Conservation (phyloP, 805 yeast genomes). For the Saturnispora hagleri region DNA sequence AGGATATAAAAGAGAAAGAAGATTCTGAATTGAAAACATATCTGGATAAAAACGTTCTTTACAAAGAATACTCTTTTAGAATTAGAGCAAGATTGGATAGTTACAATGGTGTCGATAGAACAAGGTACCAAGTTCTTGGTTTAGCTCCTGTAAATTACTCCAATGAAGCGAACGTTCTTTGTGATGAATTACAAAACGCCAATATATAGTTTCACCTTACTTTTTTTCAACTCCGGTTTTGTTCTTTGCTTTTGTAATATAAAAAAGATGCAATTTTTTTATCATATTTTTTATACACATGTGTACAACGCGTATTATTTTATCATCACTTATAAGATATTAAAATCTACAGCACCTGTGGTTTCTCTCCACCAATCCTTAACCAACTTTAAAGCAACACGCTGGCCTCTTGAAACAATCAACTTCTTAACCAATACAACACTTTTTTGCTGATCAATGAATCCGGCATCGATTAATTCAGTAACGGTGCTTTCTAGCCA, state of each 20-base stretch:
- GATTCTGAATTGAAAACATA: constrained; percentile 27
- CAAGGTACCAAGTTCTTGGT: constrained; percentile 61
- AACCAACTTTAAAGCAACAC: constrained; percentile 47
- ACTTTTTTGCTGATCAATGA: constrained; percentile 19
- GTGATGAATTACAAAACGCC: constrained; percentile 33
- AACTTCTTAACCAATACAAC: constrained; percentile 46
- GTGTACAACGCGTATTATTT: background rate
- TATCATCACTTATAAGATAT: constrained; percentile 5
- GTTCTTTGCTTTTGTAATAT: background rate
- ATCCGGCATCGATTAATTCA: constrained; percentile 17
- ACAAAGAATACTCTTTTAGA: constrained; percentile 67
- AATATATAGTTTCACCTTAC: constrained; percentile 16
- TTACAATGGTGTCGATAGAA: constrained; percentile 69
- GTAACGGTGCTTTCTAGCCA: constrained; percentile 32
- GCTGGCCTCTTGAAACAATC: constrained; percentile 54
- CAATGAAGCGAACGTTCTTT: constrained; percentile 52
- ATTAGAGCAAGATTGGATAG: constrained; percentile 75
- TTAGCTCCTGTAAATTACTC: constrained; percentile 44
- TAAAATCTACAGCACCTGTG: constrained; percentile 44
- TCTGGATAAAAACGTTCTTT: constrained; percentile 32
- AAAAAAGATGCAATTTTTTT: background rate
- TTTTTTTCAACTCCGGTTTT: background rate
- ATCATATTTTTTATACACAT: too few relatives aligned
- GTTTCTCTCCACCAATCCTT: constrained; percentile 57
- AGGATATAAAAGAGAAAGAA: constrained; percentile 40